These are phyloP conservation scores for Nidularia sp. DNA, from an alignment of 768 basidiomycete species.

Conservation along the genomic window DNA sequence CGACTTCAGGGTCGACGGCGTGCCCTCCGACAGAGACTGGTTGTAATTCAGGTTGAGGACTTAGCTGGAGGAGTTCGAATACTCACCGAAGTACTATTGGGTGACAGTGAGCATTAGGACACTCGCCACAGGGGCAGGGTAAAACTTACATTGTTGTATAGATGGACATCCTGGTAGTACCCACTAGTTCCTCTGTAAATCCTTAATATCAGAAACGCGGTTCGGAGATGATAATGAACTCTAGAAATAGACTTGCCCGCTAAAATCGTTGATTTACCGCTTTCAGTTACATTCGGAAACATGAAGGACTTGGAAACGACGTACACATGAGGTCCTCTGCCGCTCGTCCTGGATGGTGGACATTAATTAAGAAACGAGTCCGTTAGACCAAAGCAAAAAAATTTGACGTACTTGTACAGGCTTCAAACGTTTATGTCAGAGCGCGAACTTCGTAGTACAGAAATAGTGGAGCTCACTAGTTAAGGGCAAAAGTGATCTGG, in stretches of 20 bases:
- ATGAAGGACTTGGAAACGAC: background rate
- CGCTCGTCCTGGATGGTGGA: constrained; percentile 9
- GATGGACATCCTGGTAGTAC: constrained; percentile 15
- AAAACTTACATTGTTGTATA: constrained; percentile 13
- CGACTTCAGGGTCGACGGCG: constrained; percentile 16
- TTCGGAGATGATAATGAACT: background rate
- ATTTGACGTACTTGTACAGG: background rate
- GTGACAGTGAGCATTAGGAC: background rate
- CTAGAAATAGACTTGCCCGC: constrained; percentile 1
- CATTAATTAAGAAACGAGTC: background rate
- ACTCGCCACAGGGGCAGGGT: background rate
- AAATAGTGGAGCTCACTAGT: constrained; percentile 7
- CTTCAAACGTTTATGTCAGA: background rate
- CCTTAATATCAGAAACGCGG: background rate
- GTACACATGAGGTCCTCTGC: constrained; percentile 17
- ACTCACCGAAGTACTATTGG: constrained; percentile 5
- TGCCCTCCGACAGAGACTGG: constrained; percentile 13
- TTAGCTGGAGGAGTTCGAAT: background rate
- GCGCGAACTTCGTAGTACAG: background rate
- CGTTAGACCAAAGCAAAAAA: background rate
- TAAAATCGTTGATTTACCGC: background rate
- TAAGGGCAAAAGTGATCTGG: constrained; percentile 17
- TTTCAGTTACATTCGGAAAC: background rate
- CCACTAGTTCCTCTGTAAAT: constrained; percentile 12
- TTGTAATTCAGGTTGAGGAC: background rate